Base-by-base conservation (phyloP, 768 basidiomycete genomes). In the Bullera alba region DNA sequence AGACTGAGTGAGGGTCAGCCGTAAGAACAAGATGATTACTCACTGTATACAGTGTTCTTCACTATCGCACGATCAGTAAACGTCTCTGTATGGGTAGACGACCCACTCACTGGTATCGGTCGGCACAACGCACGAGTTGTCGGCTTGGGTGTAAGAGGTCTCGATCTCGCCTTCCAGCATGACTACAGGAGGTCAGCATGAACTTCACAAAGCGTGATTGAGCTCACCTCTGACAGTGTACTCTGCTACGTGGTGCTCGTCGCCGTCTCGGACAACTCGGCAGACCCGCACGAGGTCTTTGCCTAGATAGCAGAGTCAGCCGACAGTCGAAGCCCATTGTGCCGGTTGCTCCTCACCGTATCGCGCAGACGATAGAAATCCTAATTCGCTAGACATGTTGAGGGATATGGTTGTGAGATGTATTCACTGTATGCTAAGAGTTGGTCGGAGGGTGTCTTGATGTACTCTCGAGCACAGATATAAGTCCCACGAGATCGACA, bases 261-360 rank as follows among this genome's bases (percentile, higher is more conserved):
- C 56, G 2, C 62, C 67, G 30, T 67, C 79, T 78, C 89, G 79
- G 19, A 92, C 87, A 48, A 93, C 79, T 26, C 92, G 81, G 57
- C 88, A 80, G 36, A 97, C 85, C 21, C 89, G 80, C 15, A 97
- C 80, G 57, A 84, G 83, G 73, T 88, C 84, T 75, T 96, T 96
- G 10, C 91, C 91, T 64, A 43, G 5, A 16, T 23, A 29, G 7
- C 19, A 2, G 22, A 5, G 39, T 51, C 26, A 55, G 47, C 42
- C 7, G n/a, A n/a, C n/a, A n/a, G n/a, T n/a, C n/a, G n/a, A n/a
- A 3, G n/a, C 26, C 14, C 28, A 10, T 14, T 6, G 21, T 16
- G 12, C 34, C 17, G 4, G 16, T 25, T 43, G 17, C 10, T 26
- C 14, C 61, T 27, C 30, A 66, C 48, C 62, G 47, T 70, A 70